Conservation (phyloP, 2,329 filamentous ascomycete species). For the Furcasterigmium furcatum region DNA sequence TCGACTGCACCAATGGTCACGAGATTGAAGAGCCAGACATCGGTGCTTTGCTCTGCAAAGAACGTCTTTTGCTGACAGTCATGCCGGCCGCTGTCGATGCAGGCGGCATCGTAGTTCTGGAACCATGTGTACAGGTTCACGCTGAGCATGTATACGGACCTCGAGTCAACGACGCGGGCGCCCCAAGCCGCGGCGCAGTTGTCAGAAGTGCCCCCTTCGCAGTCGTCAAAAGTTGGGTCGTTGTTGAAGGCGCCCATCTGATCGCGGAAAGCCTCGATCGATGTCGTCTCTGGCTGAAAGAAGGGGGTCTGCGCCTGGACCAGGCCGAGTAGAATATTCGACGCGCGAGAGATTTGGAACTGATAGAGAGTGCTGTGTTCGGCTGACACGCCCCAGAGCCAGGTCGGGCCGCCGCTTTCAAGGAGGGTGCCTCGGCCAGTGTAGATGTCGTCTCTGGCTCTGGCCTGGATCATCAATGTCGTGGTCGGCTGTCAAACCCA, state of each 20-base stretch:
- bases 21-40: constrained; percentile 19
- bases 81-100: constrained; percentile 12
- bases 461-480: constrained; percentile 21
- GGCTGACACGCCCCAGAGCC: constrained; percentile 35
- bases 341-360: constrained; percentile 40
- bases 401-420: constrained; percentile 24
- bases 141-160: constrained; percentile 17
- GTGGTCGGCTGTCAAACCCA: constrained; percentile 42
- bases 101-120: constrained; percentile 18
- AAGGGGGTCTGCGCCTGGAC: constrained; percentile 29
- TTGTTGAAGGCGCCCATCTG: neutral
- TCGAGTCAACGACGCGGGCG: constrained; percentile 14
- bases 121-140: constrained; percentile 25
- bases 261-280: too few species aligned
- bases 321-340: constrained; percentile 41
- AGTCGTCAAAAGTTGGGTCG: constrained; percentile 10
- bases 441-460: constrained; percentile 16
- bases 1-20: constrained; percentile 11
- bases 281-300: constrained; percentile 1
- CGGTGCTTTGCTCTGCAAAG: constrained; percentile 12
- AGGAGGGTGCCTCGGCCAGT: constrained; percentile 19
- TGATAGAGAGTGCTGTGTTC: constrained; percentile 45
- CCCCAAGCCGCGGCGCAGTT: constrained; percentile 20
- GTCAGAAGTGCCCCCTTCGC: neutral
- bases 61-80: constrained; percentile 18